Percentiles rank a stretch among this genome's conserved stretches.
These are phyloP conservation scores for Neurospora sp. DNA, from an alignment of 495 filamentous ascomycete genomes.

Conservation along the genomic window DNA sequence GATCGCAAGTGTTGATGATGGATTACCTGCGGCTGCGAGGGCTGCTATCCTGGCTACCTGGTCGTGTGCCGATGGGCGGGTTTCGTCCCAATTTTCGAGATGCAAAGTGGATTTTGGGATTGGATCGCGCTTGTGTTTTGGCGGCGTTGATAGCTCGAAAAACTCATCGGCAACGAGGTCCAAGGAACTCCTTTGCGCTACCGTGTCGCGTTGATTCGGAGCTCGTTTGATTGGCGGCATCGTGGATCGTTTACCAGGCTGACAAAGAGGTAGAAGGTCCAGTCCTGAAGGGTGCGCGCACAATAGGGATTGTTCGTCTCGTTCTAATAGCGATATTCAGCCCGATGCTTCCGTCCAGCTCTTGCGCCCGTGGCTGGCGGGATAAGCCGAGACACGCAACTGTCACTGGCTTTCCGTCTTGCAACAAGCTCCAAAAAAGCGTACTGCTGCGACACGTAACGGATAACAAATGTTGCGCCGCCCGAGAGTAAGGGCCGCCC, in stretches of 20 bases:
- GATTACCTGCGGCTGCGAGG: not conserved
- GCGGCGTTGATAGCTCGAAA: not conserved
- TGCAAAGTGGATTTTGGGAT: not conserved
- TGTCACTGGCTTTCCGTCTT: not conserved
- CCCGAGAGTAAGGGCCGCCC: not conserved
- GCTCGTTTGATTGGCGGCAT: not conserved
- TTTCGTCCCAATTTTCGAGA: not conserved
- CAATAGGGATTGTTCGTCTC: not conserved
- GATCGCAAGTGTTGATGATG: not conserved
- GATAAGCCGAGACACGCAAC: not conserved
- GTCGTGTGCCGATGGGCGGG: not conserved
- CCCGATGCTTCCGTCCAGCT: not conserved
- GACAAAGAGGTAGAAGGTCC: not conserved
- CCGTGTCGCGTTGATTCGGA: not conserved
- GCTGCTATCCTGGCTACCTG: not conserved
- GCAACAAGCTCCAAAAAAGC: not conserved
- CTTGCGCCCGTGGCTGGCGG: not conserved
- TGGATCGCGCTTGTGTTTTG: not conserved
- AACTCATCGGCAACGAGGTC: not conserved
- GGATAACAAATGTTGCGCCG: not conserved
- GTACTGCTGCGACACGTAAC: not conserved
- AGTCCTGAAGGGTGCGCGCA: not conserved
- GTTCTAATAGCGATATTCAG: not conserved
- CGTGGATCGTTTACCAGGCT: not conserved
- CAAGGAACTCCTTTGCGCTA: not conserved